Conservation (phyloP, 2,329 filamentous ascomycete genomes). For the Boeremia exigua region DNA sequence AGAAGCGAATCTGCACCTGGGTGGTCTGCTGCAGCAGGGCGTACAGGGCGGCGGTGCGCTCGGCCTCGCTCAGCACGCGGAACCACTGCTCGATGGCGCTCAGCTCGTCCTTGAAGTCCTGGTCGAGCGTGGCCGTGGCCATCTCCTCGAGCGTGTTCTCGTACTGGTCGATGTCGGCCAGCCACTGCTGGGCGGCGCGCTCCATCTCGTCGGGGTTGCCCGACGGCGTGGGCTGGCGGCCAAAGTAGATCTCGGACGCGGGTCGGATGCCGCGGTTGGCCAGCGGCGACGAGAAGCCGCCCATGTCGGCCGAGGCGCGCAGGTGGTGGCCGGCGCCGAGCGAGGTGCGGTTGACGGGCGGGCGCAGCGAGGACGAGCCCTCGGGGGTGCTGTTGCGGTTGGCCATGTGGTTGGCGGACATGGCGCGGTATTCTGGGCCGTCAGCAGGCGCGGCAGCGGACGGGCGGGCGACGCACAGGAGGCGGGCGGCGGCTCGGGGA, state of each 20-base stretch:
- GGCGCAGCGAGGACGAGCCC: slow-evolving; percentile 81
- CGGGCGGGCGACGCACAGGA: background rate
- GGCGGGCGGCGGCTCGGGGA: slow-evolving; percentile 7
- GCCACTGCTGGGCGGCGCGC: slow-evolving; percentile 96
- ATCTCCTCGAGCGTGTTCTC: slow-evolving; percentile 99
- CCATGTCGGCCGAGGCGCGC: slow-evolving; percentile 95
- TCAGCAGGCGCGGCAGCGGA: background rate
- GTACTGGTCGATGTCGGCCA: slow-evolving; percentile 98
- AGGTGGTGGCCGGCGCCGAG: slow-evolving; percentile 83
- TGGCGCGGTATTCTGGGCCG: slow-evolving; percentile 26
- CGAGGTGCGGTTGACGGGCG: slow-evolving; percentile 76
- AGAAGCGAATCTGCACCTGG: slow-evolving; percentile 98
- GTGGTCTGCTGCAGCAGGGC: slow-evolving; percentile 97
- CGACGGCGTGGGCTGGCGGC: slow-evolving; percentile 71
- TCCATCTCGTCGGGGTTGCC: slow-evolving; percentile 84
- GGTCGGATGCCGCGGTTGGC: slow-evolving; percentile 84
- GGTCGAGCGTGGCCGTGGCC: slow-evolving; percentile 96
- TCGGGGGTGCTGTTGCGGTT: slow-evolving; percentile 99
- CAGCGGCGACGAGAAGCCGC: slow-evolving; percentile 74
- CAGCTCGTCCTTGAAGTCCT: slow-evolving; percentile 99
- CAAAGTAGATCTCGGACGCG: slow-evolving; percentile 91
- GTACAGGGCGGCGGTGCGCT: slow-evolving; percentile 93
- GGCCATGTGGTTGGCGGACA: slow-evolving; percentile 57
- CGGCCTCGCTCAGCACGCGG: slow-evolving; percentile 92
- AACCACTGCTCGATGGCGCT: slow-evolving; percentile 99